Evolutionary conservation across 129 eudicot genomes (phyloP).

Genomic region (Mikania micrantha): DNA sequence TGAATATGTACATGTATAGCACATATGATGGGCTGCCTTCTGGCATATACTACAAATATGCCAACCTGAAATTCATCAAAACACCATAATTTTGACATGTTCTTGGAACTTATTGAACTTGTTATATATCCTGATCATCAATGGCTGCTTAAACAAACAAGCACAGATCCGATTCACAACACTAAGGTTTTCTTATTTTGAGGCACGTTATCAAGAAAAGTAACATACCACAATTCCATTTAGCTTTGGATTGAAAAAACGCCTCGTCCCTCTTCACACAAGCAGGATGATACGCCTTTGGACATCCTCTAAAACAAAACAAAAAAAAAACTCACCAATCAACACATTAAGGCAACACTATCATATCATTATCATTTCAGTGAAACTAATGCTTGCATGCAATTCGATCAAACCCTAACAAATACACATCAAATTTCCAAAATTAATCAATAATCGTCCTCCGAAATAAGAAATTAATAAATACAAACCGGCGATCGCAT

Average conservation of each 20-base stretch:
- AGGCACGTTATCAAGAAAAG: background rate
- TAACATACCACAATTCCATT: constrained; percentile 73
- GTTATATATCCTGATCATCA: background rate
- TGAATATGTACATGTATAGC: constrained; percentile 88
- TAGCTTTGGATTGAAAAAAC: constrained; percentile 57
- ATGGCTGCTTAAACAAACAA: background rate
- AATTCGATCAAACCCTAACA: constrained; percentile 10
- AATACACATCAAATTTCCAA: background rate
- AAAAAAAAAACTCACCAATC: background rate
- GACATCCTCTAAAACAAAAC: constrained; percentile 53
- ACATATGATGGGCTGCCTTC: constrained; percentile 72
- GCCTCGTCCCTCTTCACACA: constrained; percentile 80
- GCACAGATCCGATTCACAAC: background rate
- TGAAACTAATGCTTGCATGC: background rate
- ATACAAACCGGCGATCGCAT: constrained; percentile 77
- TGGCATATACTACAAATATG: constrained; percentile 81
- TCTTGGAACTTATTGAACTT: background rate
- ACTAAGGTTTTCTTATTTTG: background rate
- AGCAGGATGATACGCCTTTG: constrained; percentile 82
- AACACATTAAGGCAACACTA: background rate
- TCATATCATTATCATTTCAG: background rate
- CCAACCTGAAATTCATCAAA: constrained; percentile 72
- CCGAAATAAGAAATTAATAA: background rate
- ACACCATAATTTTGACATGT: background rate
- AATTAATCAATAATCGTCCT: background rate